phyloP scores from a whole-genome alignment of 352 stramenopile species.

The Phytopythium montanum region DNA sequence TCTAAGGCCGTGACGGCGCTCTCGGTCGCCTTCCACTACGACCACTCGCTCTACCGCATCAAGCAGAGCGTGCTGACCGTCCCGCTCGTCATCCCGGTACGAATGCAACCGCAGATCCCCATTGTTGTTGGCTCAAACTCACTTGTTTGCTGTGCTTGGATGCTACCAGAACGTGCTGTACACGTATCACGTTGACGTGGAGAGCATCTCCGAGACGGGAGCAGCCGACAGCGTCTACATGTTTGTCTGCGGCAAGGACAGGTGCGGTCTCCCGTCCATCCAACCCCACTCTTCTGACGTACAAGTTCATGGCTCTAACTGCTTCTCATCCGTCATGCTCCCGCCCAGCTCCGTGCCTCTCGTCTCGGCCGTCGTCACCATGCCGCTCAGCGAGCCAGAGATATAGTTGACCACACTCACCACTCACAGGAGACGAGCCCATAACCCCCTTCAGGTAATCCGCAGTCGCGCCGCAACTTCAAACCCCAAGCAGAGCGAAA shows the following conservation, averaged over 20 bases:
- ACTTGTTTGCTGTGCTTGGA: neutral
- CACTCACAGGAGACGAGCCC: neutral
- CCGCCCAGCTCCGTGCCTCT: constrained; percentile 64
- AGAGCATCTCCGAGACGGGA: constrained; percentile 62
- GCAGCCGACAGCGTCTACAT: constrained; percentile 77
- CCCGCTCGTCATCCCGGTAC: constrained; percentile 69
- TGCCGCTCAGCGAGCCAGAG: constrained; percentile 74
- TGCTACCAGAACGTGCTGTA: constrained; percentile 64
- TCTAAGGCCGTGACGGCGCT: constrained; percentile 63
- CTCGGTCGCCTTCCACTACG: constrained; percentile 72
- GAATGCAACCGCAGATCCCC: neutral
- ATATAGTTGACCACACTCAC: constrained; percentile 12
- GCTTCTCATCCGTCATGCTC: neutral
- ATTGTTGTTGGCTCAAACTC: neutral
- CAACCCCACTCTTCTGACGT: neutral
- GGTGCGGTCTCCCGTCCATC: constrained; percentile 21
- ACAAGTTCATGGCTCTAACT: neutral
- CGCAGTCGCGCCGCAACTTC: neutral
- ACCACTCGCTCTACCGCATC: constrained; percentile 69
- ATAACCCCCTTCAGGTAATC: neutral
- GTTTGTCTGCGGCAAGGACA: constrained; percentile 82
- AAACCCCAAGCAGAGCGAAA: neutral
- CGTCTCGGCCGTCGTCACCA: constrained; percentile 77
- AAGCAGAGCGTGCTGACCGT: constrained; percentile 60
- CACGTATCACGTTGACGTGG: constrained; percentile 60